Base-by-base conservation (phyloP, 257 asterid genomes). In the Plectranthus barbatus region DNA sequence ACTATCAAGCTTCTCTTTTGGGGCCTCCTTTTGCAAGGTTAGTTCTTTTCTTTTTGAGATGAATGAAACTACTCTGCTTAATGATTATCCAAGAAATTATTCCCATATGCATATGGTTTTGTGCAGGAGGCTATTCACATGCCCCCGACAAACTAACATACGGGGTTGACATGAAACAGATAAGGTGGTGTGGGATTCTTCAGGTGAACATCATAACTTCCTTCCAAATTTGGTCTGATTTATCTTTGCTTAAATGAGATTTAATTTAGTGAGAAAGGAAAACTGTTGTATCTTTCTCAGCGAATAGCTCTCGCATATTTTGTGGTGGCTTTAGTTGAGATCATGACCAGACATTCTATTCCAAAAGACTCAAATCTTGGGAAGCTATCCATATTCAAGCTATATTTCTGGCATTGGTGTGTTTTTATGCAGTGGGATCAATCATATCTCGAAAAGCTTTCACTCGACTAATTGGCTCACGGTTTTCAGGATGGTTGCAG, bases 11-110 rank as follows among this genome's bases (percentile, higher is more conserved):
- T 87, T 62, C 73, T 87, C 70, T 76, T 87, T 26, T 87, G 94
- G 96, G 95, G 96, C 53, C 82, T 87, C 58, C 81, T 87, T 64
- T 70, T 87, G 53, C 96, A 87, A 79, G 96, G 95, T 87, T 58
- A 48, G 72, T 70, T 31, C 3, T 31, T 31, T 31, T 31, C 36
- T 31, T 31, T 4, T 31, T 7, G n/a, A n/a, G n/a, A n/a, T n/a
- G n/a, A n/a, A n/a, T n/a, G n/a, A n/a, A n/a, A n/a, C n/a, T n/a
- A n/a, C n/a, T n/a, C n/a, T n/a, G n/a, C n/a, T n/a, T n/a, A n/a
- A n/a, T 31, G 6, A 31, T 31, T 31, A 7, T 31, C 5, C n/a
- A n/a, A n/a, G n/a, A n/a, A n/a, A n/a, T n/a, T 31, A 31, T 31
- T 0, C 5, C 1, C 5, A 31, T 26, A 26, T 26, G 5, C 5